These are phyloP conservation scores for Kluyveromyces aestuarii DNA, from an alignment of 805 yeast genomes.

Conservation along the genomic window DNA sequence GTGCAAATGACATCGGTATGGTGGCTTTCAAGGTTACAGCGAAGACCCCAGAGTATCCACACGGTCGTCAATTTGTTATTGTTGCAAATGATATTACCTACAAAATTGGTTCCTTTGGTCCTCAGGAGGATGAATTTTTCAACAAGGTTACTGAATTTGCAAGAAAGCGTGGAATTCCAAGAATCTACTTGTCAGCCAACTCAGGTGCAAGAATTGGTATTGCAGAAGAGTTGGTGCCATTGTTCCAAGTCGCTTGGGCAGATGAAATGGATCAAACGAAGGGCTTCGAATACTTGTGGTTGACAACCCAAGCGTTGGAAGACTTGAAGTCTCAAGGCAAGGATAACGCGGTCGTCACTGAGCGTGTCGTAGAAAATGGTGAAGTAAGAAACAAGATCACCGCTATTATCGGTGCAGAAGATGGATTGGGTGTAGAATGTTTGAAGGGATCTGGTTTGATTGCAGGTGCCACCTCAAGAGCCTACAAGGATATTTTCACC, in stretches of 20 bases:
- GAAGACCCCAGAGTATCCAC: conserved; percentile 94
- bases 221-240: conserved; percentile 90
- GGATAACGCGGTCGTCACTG: conserved; percentile 57
- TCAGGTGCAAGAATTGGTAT: conserved; percentile 99
- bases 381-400: conserved; percentile 74
- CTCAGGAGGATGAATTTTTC: conserved; percentile 88
- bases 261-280: conserved; percentile 62
- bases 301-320: conserved; percentile 56
- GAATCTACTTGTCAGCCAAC: conserved; percentile 93
- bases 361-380: conserved; percentile 75
- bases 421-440: conserved; percentile 98
- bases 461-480: conserved; percentile 98
- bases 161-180: conserved; percentile 83
- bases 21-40: conserved; percentile 88
- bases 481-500: conserved; percentile 95
- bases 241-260: conserved; percentile 89
- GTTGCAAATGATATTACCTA: conserved; percentile 96
- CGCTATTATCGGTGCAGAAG: conserved; percentile 86
- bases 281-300: conserved; percentile 86
- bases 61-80: conserved; percentile 86
- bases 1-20: conserved; percentile 95
- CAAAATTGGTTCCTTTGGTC: conserved; percentile 98
- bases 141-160: conserved; percentile 89
- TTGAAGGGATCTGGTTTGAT: conserved; percentile 95
- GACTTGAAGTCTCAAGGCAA: conserved; percentile 52